A percentile compares a stretch with the other conserved stretches of the same genome.
Evolutionary conservation across 106 monocot species (phyloP).

Genomic region (Posidonia australis): DNA sequence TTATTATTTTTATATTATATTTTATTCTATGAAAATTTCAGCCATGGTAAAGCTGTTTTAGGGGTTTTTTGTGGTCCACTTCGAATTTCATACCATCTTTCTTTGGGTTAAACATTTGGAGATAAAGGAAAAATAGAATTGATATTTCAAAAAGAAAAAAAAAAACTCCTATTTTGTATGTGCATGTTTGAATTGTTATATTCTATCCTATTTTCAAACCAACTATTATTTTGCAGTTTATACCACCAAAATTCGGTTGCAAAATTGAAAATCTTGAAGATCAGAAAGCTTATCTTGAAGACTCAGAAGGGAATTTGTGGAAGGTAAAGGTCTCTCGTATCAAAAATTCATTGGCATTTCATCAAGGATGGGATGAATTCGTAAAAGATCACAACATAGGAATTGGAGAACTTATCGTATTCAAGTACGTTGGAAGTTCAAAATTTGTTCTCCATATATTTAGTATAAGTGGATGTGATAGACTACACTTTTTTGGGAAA

Average conservation of each 20-base stretch:
- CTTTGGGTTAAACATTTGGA: too few relatives aligned
- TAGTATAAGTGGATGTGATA: constrained; percentile 9
- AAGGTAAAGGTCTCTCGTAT: constrained; percentile 4
- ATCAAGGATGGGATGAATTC: constrained; percentile 13
- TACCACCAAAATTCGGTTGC: constrained; percentile 2
- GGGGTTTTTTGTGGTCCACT: too few relatives aligned
- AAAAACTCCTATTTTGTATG: background rate
- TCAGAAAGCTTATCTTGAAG: constrained; percentile 5
- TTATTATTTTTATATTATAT: too few relatives aligned
- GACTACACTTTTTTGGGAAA: constrained; percentile 5
- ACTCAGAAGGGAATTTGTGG: constrained; percentile 11
- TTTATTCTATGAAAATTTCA: too few relatives aligned
- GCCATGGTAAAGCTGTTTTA: too few relatives aligned
- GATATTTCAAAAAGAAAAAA: too few relatives aligned
- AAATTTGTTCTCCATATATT: constrained; percentile 10
- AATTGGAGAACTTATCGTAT: constrained; percentile 9
- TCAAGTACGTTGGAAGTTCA: constrained; percentile 4
- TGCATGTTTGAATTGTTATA: background rate
- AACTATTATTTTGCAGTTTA: constrained; percentile 3
- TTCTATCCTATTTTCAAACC: background rate
- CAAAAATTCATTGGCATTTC: background rate
- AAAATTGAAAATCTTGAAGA: background rate
- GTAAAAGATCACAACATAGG: constrained; percentile 3
- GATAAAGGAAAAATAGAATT: too few relatives aligned
- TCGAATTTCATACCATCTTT: too few relatives aligned